Conservation (phyloP, 2,329 filamentous ascomycete genomes). For the Dryadomyces quercus-mongolicae region DNA sequence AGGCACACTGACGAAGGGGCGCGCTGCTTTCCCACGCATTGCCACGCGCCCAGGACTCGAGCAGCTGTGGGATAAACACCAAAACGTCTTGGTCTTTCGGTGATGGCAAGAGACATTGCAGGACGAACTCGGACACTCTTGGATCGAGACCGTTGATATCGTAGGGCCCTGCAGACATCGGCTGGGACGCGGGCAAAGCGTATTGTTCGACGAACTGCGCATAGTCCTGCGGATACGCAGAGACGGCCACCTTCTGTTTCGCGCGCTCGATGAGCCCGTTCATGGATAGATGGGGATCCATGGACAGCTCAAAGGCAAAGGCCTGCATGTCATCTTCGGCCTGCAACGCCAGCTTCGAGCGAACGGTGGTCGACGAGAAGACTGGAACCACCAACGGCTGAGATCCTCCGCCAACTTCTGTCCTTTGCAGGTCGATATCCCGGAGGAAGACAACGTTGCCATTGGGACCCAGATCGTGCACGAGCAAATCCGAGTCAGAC, state of each 20-base stretch:
- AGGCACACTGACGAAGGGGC: constrained; percentile 23
- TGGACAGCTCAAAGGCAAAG: constrained; percentile 21
- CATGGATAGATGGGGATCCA: constrained; percentile 14
- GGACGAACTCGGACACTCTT: constrained; percentile 14
- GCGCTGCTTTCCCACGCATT: constrained; percentile 28
- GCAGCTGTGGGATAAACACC: constrained; percentile 28
- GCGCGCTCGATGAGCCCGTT: constrained; percentile 15
- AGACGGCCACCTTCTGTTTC: constrained; percentile 9
- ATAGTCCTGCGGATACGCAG: constrained; percentile 13
- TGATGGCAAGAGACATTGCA: constrained; percentile 11
- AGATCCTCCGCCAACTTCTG: background rate
- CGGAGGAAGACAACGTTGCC: constrained; percentile 58
- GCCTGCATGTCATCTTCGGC: constrained; percentile 13
- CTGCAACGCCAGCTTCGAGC: constrained; percentile 15
- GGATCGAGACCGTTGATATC: constrained; percentile 16
- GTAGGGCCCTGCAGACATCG: background rate
- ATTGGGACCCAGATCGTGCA: constrained; percentile 53
- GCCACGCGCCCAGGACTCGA: constrained; percentile 24
- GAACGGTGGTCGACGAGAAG: constrained; percentile 15
- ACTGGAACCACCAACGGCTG: constrained; percentile 9
- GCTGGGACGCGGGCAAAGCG: background rate
- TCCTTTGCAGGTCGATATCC: constrained; percentile 36
- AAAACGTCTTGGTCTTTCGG: background rate
- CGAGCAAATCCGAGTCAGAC: constrained; percentile 75
- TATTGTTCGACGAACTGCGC: constrained; percentile 17